Evolutionary conservation across 208 protist species (phyloP), one percentile per base, ranked within the genome.

Genomic region (Leptomonas seymouri): DNA sequence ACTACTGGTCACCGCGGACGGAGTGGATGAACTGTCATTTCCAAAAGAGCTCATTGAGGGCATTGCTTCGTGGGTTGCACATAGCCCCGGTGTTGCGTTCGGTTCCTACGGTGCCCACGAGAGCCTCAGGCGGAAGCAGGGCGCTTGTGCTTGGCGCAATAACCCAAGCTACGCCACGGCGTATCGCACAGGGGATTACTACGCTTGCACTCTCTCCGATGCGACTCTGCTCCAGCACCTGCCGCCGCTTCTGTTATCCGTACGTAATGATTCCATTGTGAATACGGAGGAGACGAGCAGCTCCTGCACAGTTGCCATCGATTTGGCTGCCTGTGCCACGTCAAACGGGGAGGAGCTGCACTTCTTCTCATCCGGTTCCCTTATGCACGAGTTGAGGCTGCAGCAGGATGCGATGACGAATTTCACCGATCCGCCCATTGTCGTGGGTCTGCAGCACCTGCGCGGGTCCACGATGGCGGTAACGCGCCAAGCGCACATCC

Each of bases 351-450:
- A 39, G 45, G 12, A 23, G 20, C 70, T 93, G 53, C 69, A 61
- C n/a, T 77, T 93, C 46, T 66, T 80, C 65, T 85, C 76, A 20
- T 74, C 74, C 14, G 87, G 86, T 31, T 89, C 82, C 27, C n/a
- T 85, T 14, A 71, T 59, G 36, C 56, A 75, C 9, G 46, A 49
- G 25, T 15, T 75, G 49, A 8, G 36, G 7, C n/a, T 27, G 20
- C 57, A 28, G 15, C 4, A 46, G 0, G 18, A 39, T 3, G 42
- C 61, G 15, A 68, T 75, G 53, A 23, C 6, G 1, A 0, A 9
- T 4, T 75, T 65, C 15, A 45, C 57, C 1, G 76, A 86, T 45
- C 87, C 84, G 2, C 55, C 71, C 1, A 60, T 89, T 23, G 81
- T 88, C 16, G 67, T 92, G 39, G 83, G 87, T 30, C 67, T 80